These are phyloP conservation scores for Sporisorium scitamineum DNA, from an alignment of 1,284 basidiomycete species.

Conservation along the genomic window DNA sequence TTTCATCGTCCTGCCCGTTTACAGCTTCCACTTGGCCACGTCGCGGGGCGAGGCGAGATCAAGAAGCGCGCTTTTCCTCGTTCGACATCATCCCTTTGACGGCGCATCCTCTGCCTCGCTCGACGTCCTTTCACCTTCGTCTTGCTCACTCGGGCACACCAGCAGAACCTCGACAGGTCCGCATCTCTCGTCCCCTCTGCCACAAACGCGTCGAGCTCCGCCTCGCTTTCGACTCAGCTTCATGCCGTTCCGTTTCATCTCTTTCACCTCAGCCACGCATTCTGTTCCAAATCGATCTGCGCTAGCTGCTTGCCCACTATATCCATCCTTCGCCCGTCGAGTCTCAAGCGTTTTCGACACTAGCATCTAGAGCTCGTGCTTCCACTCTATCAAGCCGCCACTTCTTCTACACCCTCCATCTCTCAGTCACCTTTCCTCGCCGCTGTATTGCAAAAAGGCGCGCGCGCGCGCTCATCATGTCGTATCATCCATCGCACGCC, in stretches of 20 bases:
- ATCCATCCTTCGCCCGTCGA: background rate
- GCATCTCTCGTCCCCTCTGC: background rate
- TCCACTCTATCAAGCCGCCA: background rate
- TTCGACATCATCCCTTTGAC: background rate
- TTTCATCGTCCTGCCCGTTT: no score
- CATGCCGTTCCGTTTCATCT: slow-evolving; percentile 27
- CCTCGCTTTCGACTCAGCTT: background rate
- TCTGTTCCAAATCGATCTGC: background rate
- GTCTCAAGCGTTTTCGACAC: background rate
- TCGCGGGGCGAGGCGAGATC: background rate
- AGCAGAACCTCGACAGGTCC: background rate
- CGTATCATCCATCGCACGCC: slow-evolving; percentile 47
- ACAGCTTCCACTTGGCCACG: background rate
- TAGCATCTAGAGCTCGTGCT: background rate
- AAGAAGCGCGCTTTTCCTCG: background rate
- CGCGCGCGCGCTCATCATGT: no score
- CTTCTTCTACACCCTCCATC: slow-evolving; percentile 2
- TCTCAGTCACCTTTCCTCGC: background rate
- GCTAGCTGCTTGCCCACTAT: background rate
- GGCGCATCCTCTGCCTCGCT: background rate
- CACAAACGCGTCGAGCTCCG: background rate
- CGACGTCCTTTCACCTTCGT: background rate
- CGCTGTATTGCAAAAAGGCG: background rate
- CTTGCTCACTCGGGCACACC: background rate
- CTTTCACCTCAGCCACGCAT: background rate